phyloP scores from a whole-genome alignment of 495 filamentous ascomycete genomes.

The Xeromyces bisporus region DNA sequence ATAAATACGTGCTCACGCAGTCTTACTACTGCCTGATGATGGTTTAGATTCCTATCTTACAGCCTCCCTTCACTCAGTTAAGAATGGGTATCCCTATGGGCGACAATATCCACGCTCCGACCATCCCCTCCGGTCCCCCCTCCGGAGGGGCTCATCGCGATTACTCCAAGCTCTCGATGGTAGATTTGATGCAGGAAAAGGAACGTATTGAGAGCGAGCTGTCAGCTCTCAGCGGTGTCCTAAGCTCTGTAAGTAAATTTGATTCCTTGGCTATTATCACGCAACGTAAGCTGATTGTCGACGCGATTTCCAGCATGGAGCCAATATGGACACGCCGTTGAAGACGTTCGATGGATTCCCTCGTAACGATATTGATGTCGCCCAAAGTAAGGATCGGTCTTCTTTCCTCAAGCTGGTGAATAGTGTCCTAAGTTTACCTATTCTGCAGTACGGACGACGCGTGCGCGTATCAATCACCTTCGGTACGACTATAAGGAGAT shows the following conservation, averaged over 20 bases:
- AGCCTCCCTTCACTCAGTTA: constrained; percentile 5
- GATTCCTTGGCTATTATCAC: neutral
- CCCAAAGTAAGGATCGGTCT: constrained; percentile 58
- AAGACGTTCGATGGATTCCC: constrained; percentile 89
- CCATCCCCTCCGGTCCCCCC: constrained; percentile 55
- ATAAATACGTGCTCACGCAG: no score
- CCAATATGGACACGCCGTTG: constrained; percentile 79
- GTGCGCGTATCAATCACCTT: constrained; percentile 74
- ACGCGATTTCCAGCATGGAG: constrained; percentile 50
- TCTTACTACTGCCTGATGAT: no score
- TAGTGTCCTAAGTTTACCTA: constrained; percentile 2
- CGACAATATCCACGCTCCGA: constrained; percentile 54
- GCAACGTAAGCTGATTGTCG: constrained; percentile 4
- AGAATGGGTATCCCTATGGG: constrained; percentile 41
- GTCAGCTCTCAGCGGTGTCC: constrained; percentile 62
- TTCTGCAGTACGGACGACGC: constrained; percentile 63
- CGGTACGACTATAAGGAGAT: constrained; percentile 86
- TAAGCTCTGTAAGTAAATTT: constrained; percentile 54
- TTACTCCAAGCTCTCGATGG: constrained; percentile 40
- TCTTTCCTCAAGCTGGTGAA: neutral
- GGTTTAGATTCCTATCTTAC: constrained; percentile 1
- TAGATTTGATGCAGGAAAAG: constrained; percentile 54
- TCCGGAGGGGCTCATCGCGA: constrained; percentile 38
- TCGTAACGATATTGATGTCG: constrained; percentile 82
- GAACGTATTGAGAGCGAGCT: constrained; percentile 72